Evolutionary conservation across 306 rosid genomes (phyloP).

Genomic region (Acacia confusa): DNA sequence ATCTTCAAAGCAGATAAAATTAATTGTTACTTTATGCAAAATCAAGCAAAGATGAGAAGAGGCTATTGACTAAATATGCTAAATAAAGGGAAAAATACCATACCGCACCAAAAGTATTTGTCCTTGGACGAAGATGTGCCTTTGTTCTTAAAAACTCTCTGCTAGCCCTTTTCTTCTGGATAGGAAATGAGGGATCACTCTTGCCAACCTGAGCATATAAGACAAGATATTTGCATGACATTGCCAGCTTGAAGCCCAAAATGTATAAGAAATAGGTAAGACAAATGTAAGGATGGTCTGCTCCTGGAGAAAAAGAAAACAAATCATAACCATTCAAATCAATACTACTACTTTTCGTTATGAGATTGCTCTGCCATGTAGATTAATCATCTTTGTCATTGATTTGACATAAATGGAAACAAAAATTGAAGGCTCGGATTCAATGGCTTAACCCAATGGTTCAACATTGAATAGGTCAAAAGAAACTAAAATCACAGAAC

Average conservation of each 20-base stretch:
- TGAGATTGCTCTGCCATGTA: neutral
- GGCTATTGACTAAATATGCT: slow-evolving; percentile 19
- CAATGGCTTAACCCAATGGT: neutral
- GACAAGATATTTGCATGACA: slow-evolving; percentile 19
- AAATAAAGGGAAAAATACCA: slow-evolving; percentile 30
- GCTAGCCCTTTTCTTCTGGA: slow-evolving; percentile 92
- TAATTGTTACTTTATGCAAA: slow-evolving; percentile 14
- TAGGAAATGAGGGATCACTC: slow-evolving; percentile 89
- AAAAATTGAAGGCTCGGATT: slow-evolving; percentile 19
- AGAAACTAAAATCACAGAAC: neutral
- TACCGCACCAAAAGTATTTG: slow-evolving; percentile 98
- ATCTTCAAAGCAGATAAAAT: slow-evolving; percentile 7
- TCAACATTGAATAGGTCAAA: slow-evolving; percentile 5
- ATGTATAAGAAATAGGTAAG: slow-evolving; percentile 17
- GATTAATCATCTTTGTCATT: neutral
- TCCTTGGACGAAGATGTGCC: slow-evolving; percentile 95
- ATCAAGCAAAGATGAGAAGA: slow-evolving; percentile 17
- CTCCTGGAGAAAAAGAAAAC: slow-evolving; percentile 17
- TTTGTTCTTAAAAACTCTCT: slow-evolving; percentile 90
- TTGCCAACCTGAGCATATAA: slow-evolving; percentile 66
- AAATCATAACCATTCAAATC: slow-evolving; percentile 4
- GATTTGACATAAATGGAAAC: neutral
- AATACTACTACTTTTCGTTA: slow-evolving; percentile 1
- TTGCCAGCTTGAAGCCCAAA: slow-evolving; percentile 20
- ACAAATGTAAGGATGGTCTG: slow-evolving; percentile 2